phyloP scores from a whole-genome alignment of 2,329 filamentous ascomycete genomes.

The Colletotrichum sp. region DNA sequence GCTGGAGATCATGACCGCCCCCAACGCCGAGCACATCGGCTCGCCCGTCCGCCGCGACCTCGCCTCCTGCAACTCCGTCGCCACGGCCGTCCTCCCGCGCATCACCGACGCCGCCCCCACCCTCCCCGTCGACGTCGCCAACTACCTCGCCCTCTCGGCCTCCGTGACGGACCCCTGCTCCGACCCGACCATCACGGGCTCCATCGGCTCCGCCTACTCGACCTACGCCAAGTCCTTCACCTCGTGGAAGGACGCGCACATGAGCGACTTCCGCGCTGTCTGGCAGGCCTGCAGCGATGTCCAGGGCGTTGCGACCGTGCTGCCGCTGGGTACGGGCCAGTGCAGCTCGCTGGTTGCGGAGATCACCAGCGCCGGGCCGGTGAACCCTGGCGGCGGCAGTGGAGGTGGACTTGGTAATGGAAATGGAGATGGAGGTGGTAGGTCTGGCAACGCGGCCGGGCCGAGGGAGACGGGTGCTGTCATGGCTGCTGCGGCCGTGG shows the following conservation, averaged over 20 bases:
- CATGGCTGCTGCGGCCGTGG: not conserved
- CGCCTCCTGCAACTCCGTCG: slow-evolving; percentile 20
- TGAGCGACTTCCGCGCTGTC: slow-evolving; percentile 22
- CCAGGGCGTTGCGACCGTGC: slow-evolving; percentile 17
- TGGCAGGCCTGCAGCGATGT: slow-evolving; percentile 32
- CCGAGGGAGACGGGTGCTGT: slow-evolving; percentile 8
- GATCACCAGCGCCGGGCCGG: slow-evolving; percentile 13
- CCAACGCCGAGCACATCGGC: not conserved
- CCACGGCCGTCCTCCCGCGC: slow-evolving; percentile 20
- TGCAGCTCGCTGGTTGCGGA: slow-evolving; percentile 16
- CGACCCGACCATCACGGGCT: slow-evolving; percentile 29
- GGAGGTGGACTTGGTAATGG: not conserved
- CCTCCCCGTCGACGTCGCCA: slow-evolving; percentile 16
- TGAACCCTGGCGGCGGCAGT: not conserved
- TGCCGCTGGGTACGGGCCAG: slow-evolving; percentile 1
- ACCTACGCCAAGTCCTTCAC: slow-evolving; percentile 25
- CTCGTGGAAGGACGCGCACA: slow-evolving; percentile 26
- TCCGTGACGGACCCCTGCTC: slow-evolving; percentile 27
- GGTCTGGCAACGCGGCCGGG: not conserved
- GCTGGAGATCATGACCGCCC: not conserved
- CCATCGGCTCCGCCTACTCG: slow-evolving; percentile 28
- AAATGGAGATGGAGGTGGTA: not conserved
- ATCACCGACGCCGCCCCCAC: slow-evolving; percentile 26
- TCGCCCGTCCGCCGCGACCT: slow-evolving; percentile 3
- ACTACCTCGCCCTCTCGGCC: slow-evolving; percentile 25